Evolutionary conservation across 179 eudicot species (phyloP), one percentile per base, ranked within the genome.

Genomic region (Actinidia arguta): DNA sequence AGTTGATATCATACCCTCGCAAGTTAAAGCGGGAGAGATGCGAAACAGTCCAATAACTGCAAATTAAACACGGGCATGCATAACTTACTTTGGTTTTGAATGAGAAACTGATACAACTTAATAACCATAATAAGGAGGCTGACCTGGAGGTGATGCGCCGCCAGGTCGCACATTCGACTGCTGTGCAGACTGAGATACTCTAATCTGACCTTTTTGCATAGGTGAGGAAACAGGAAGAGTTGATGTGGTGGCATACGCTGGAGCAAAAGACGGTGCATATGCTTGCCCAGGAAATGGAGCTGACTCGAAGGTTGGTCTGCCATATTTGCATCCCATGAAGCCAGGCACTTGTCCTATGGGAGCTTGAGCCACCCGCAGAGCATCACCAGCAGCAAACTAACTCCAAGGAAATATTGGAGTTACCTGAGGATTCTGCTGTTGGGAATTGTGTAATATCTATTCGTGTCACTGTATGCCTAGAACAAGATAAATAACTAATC

Each of bases 381-480:
- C 46, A 47, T 75, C 56, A 39, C 78, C 83, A 70, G 74, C 4
- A 54, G 82, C 63, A 80, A 86, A 76, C 11, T 88, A 90, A 76
- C 76, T 86, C 75, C 86, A 77, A 52, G 88, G 80, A 47, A 76
- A 83, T n/a, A 80, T 82, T 42, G 85, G 64, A 62, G 85, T 73
- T 46, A 64, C 82, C 84, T 82, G 92, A 88, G 90, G 87, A 73
- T 88, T 88, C 54, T 86, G 82, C 93, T 93, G 90, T 82, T 83
- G 2, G 89, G 89, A 74, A 91, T 75, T 70, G 94, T 92, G 87
- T 91, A 92, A 78, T 92, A 93, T 83, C 95, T 86, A 76, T 92
- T 91, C 83, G 86, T 92, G 80, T 92, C 95, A 82, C 91, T 89
- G 82, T 85, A 84, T 59, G 92, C 93, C 96, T 93, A 63, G 56